Conservation (phyloP, 768 basidiomycete genomes). For the Strobilomyces confusus region DNA sequence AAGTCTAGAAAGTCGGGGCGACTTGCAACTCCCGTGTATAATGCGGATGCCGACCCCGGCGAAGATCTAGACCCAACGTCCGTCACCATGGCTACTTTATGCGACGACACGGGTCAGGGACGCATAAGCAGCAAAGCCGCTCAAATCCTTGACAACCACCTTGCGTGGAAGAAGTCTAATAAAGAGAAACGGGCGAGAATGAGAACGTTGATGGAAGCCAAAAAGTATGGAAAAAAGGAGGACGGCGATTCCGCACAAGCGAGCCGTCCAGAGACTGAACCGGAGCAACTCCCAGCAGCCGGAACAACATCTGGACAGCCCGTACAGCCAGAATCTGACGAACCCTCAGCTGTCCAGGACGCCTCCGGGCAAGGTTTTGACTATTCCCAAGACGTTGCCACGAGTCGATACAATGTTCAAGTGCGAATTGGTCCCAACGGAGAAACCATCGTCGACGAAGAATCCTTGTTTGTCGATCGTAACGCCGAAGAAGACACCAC, state of each 20-base stretch:
- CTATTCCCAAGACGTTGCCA: constrained; percentile 59
- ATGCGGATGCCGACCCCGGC: constrained; percentile 60
- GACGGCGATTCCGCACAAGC: constrained; percentile 37
- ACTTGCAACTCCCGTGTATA: constrained; percentile 53
- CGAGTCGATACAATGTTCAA: constrained; percentile 78
- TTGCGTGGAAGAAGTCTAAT: constrained; percentile 66
- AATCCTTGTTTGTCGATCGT: constrained; percentile 77
- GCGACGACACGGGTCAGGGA: constrained; percentile 74
- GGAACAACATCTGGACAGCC: constrained; percentile 9
- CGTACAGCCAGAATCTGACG: constrained; percentile 14
- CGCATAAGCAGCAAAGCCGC: constrained; percentile 74
- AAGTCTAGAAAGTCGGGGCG: constrained; percentile 37
- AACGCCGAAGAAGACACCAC: constrained; percentile 62
- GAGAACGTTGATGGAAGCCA: constrained; percentile 61
- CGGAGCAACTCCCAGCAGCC: constrained; percentile 4
- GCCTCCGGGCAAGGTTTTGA: constrained; percentile 63
- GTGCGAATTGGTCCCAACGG: constrained; percentile 85
- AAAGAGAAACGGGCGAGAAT: constrained; percentile 63
- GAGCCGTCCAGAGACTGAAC: constrained; percentile 7
- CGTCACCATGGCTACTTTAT: constrained; percentile 78
- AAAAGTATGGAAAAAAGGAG: constrained; percentile 65
- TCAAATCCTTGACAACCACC: constrained; percentile 67
- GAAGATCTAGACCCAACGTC: constrained; percentile 79
- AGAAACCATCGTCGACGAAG: constrained; percentile 83
- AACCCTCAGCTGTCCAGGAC: constrained; percentile 29